Base-by-base conservation (phyloP, 805 yeast genomes). In the Kluyveromyces lactis region DNA sequence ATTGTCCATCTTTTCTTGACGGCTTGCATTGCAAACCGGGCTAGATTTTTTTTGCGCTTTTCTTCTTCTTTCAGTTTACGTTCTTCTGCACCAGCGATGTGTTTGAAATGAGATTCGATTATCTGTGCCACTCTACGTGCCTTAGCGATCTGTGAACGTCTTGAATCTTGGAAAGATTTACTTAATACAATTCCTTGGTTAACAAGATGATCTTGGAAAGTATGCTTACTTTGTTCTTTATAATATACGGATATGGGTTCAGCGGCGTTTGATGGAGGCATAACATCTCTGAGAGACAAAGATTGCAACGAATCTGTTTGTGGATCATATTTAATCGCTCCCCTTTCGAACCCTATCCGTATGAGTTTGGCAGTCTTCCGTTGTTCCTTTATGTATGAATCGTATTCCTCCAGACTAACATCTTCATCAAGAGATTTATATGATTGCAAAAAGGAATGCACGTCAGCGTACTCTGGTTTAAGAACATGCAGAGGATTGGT, bases 1-100 rank as follows among this genome's bases (percentile, higher is more conserved):
- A 87, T 70, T 17, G 71, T 66, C 99, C 99, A 92, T 53, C 92
- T 79, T 57, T 80, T 86, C 60, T 81, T 81, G 9, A 92, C 96
- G 32, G 87, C 86, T 50, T 76, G 80, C 1, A 84, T 82, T 0
- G 94, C 83, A 36, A 79, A 72, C 50, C 86, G 75, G n/a, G 96
- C 95, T 26, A 90, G 58, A 43, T 73, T 75, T 42, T 72, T 67
- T 42, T 82, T 68, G 39, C 77, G 75, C 49, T 75, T 81, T 50
- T 87, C 95, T 50, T 79, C 75, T 42, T 83, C 94, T 47, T 79
- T 79, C 17, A 72, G 72, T 42, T 77, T 75, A 42, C 95, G 74
- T 49, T 90, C 97, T 47, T 84, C 86, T 32, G 94, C 95, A 42
- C 95, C 95, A 0, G 81, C 78, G 36, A 84, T 72, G 56, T 89